Evolutionary conservation across 1,139 yeast species (phyloP).

Genomic region (Kodamaea alishanica): DNA sequence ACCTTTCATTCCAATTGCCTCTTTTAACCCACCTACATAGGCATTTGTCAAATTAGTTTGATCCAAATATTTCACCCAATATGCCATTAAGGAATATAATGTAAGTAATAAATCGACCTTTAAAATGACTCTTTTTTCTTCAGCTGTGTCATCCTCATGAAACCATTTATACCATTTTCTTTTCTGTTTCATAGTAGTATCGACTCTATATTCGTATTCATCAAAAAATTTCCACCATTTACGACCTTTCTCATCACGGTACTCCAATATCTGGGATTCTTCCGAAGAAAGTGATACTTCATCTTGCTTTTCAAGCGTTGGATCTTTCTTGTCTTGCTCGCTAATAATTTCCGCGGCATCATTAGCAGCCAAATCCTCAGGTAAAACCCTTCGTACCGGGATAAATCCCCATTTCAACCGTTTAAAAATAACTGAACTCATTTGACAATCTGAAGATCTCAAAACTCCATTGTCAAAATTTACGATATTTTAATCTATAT

Average conservation of each 20-base stretch:
- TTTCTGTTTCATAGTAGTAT: slow-evolving; percentile 27
- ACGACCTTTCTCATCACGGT: slow-evolving; percentile 59
- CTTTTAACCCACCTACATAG: slow-evolving; percentile 64
- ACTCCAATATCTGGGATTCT: slow-evolving; percentile 28
- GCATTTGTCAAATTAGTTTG: slow-evolving; percentile 60
- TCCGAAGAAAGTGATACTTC: slow-evolving; percentile 3
- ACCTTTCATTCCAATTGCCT: slow-evolving; percentile 58
- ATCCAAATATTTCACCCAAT: slow-evolving; percentile 71
- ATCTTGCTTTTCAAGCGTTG: slow-evolving; percentile 7
- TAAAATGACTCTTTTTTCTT: slow-evolving; percentile 51
- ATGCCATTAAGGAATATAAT: slow-evolving; percentile 57
- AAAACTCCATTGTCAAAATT: too few species aligned
- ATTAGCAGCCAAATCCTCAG: slow-evolving; percentile 26
- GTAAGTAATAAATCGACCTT: slow-evolving; percentile 62
- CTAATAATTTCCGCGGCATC: slow-evolving; percentile 13
- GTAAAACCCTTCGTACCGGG: slow-evolving; percentile 45
- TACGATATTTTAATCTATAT: too few species aligned
- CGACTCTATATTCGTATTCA: slow-evolving; percentile 56
- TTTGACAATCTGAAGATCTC: too few species aligned
- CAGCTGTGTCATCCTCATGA: slow-evolving; percentile 52
- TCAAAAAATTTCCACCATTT: slow-evolving; percentile 64
- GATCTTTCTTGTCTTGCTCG: slow-evolving; percentile 7
- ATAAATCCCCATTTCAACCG: slow-evolving; percentile 49
- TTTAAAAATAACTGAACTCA: slow-evolving; percentile 12
- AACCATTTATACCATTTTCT: slow-evolving; percentile 67